These are phyloP conservation scores for Bipolaris zeicola DNA, from an alignment of 2,329 filamentous ascomycete genomes.

Conservation along the genomic window DNA sequence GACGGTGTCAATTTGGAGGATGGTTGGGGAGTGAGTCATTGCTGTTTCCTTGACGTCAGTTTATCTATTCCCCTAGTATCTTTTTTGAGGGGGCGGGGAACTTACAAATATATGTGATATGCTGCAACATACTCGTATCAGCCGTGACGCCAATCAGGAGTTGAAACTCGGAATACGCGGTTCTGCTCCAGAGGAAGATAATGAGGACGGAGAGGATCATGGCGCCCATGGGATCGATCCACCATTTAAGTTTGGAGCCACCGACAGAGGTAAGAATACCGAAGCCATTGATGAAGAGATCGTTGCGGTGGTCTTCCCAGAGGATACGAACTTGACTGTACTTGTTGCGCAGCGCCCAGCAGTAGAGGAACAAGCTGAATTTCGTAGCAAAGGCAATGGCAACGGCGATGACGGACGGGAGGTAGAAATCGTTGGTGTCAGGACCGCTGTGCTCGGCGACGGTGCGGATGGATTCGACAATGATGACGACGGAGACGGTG, in stretches of 20 bases:
- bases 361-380: conserved; percentile 83
- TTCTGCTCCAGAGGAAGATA: conserved; percentile 78
- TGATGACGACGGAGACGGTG: conserved; percentile 86
- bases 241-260: conserved; percentile 87
- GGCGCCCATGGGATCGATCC: conserved; percentile 92
- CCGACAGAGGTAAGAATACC: conserved; percentile 91
- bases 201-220: conserved; percentile 82
- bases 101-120: conserved; percentile 90
- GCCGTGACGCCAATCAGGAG: conserved; percentile 89
- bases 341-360: conserved; percentile 86
- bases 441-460: conserved; percentile 59
- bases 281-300: conserved; percentile 94
- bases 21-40: conserved; percentile 81
- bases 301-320: conserved; percentile 97
- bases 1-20: conserved; percentile 91
- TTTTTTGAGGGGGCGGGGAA: conserved; percentile 1
- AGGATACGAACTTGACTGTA: conserved; percentile 91
- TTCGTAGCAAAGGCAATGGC: conserved; percentile 85
- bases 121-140: conserved; percentile 82
- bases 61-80: background rate
- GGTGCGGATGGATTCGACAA: conserved; percentile 81
- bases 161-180: conserved; percentile 87
- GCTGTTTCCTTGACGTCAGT: conserved; percentile 48
- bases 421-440: conserved; percentile 68
- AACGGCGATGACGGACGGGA: conserved; percentile 86